Evolutionary conservation across 768 basidiomycete species (phyloP), one percentile per base, ranked within the genome.

Genomic region (Scleroderma bovista): DNA sequence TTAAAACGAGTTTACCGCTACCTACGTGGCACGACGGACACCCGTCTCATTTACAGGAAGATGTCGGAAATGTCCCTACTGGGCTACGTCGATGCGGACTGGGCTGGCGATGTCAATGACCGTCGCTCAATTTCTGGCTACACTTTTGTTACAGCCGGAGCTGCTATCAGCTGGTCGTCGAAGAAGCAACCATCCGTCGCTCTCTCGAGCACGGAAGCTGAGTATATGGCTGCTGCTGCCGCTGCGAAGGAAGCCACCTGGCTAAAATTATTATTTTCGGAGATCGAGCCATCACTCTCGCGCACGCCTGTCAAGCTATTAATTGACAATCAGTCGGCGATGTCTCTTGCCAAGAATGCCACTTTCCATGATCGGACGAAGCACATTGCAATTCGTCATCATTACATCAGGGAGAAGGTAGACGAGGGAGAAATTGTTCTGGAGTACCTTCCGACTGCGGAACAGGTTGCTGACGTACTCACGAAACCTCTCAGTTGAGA

Each of bases 221-320:
- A 79, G 55, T 76, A 77, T 52, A 69, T 75, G 38, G 72, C 75
- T 3, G 61, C 17, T 58, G 69, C 5, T 43, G 52, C 23, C n/a
- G n/a, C n/a, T 38, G 55, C 22, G 53, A 69, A 50, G 15, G 49
- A 50, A 44, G 52, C 51, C 1, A 36, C 69, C 5, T 70, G 66
- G 67, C 37, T 69, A 2, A 44, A 60, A 3, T 7, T 44, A 11
- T 44, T 66, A 1, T 32, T 65, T 9, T 3, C 15, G 3, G 64
- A 52, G n/a, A 48, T 72, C 16, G 53, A 3, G 48, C 52, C 26
- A 41, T 42, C 5, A 43, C 29, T 44, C 6, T 33, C 37, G 10
- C 37, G 7, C 11, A n/a, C 2, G 20, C 37, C 23, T 3, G 36
- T 46, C 44, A 56, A 49, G 38, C 59, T 60, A 38, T 51, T 39